Evolutionary conservation across 441 rosid species (phyloP).

Genomic region (Theobroma grandiflorum): DNA sequence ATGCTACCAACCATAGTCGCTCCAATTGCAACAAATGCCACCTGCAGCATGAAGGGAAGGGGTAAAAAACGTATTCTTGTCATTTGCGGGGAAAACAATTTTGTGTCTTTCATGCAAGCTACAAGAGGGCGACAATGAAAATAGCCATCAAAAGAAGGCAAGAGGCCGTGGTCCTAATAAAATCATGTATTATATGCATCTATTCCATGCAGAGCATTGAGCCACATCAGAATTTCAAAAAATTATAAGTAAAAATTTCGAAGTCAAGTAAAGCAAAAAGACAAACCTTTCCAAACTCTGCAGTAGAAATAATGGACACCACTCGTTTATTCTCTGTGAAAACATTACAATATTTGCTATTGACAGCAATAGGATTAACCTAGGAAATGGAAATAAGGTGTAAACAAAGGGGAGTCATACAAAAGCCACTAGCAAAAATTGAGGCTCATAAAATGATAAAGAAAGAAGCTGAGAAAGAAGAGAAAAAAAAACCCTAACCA

Average conservation of each 20-base stretch:
- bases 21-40: slow-evolving; percentile 94
- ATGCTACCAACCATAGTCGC: slow-evolving; percentile 99
- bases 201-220: not conserved
- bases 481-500: not conserved
- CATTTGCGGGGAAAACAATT: not conserved
- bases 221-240: not conserved
- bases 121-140: not conserved
- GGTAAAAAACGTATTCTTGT: not conserved
- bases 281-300: slow-evolving; percentile 85
- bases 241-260: not conserved
- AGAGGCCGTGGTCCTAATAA: not conserved
- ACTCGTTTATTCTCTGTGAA: slow-evolving; percentile 91
- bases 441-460: not conserved
- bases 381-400: slow-evolving; percentile 31
- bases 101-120: not conserved
- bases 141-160: not conserved
- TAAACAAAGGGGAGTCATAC: not conserved
- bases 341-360: slow-evolving; percentile 94
- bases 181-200: not conserved
- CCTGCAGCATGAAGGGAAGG: slow-evolving; percentile 50
- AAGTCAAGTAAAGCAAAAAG: slow-evolving; percentile 16
- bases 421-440: not conserved
- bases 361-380: slow-evolving; percentile 97
- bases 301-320: slow-evolving; percentile 73
- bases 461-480: not conserved